phyloP scores from a whole-genome alignment of 345 rosid genomes.

The Triadica sebifera region DNA sequence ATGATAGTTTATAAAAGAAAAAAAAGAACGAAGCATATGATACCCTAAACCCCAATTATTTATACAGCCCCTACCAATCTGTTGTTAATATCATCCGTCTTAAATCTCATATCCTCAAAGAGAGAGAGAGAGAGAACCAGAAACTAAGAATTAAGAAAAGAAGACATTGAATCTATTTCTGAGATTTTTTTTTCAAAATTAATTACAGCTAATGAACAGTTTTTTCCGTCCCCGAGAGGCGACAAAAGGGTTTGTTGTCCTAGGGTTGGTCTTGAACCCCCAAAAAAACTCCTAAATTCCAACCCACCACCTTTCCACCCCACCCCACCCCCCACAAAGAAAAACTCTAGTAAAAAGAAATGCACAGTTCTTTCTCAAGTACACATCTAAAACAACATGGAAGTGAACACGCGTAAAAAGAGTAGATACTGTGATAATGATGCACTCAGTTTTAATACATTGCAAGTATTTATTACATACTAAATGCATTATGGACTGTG shows the following conservation, averaged over 20 bases:
- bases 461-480: conserved; percentile 3
- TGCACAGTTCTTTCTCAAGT: neutral
- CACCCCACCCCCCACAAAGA: too few species aligned
- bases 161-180: neutral
- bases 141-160: neutral
- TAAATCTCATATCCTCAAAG: neutral
- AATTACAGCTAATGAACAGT: too few species aligned
- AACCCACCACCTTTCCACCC: too few species aligned
- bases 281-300: too few species aligned
- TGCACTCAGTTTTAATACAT: neutral
- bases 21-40: too few species aligned
- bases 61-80: conserved; percentile 1
- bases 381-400: neutral
- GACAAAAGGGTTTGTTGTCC: too few species aligned
- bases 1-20: too few species aligned
- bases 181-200: neutral
- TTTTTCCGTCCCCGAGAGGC: too few species aligned
- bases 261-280: too few species aligned
- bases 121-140: neutral
- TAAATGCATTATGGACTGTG: neutral
- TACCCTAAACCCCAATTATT: neutral
- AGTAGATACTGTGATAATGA: neutral
- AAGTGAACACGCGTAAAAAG: neutral
- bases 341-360: too few species aligned
- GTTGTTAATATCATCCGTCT: neutral